These are phyloP conservation scores for Gomphus sp. DNA, from an alignment of 1,284 basidiomycete species.

Conservation along the genomic window DNA sequence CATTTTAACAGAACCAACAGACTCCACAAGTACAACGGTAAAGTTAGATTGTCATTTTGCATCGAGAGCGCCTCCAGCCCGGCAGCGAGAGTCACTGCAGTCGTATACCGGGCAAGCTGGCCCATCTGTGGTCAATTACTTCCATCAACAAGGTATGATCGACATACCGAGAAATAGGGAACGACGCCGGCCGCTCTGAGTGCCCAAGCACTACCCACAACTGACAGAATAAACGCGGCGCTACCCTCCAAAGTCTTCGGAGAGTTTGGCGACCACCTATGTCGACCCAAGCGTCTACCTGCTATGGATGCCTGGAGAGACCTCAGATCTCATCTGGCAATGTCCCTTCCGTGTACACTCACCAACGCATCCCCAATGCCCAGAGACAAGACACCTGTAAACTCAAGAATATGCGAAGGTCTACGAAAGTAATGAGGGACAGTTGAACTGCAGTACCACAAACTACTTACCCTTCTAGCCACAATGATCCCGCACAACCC, in stretches of 20 bases:
- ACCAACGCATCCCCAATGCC: conserved; percentile 93
- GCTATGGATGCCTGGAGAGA: conserved; percentile 74
- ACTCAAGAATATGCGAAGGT: conserved; percentile 62
- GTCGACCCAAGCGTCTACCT: conserved; percentile 73
- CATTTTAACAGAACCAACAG: conserved; percentile 42
- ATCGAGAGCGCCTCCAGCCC: conserved; percentile 81
- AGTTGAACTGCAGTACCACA: conserved; percentile 7
- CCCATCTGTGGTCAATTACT: background rate
- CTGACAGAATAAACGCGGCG: conserved; percentile 68
- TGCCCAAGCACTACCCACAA: conserved; percentile 60
- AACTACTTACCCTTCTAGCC: conserved; percentile 82
- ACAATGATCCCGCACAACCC: conserved; percentile 88
- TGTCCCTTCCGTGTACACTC: conserved; percentile 22
- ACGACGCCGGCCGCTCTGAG: conserved; percentile 64
- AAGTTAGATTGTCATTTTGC: conserved; percentile 91
- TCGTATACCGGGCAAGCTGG: conserved; percentile 45
- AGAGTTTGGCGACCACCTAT: conserved; percentile 77
- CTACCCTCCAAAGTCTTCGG: conserved; percentile 92
- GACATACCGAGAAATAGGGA: conserved; percentile 66
- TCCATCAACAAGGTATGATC: conserved; percentile 1
- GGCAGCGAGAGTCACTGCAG: conserved; percentile 54
- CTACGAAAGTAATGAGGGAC: conserved; percentile 28
- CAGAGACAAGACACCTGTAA: conserved; percentile 85
- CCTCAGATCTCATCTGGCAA: conserved; percentile 3
- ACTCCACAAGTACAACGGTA: conserved; percentile 86